Evolutionary conservation across 305 asterid species (phyloP).

Genomic region (Nicotiana rustica): DNA sequence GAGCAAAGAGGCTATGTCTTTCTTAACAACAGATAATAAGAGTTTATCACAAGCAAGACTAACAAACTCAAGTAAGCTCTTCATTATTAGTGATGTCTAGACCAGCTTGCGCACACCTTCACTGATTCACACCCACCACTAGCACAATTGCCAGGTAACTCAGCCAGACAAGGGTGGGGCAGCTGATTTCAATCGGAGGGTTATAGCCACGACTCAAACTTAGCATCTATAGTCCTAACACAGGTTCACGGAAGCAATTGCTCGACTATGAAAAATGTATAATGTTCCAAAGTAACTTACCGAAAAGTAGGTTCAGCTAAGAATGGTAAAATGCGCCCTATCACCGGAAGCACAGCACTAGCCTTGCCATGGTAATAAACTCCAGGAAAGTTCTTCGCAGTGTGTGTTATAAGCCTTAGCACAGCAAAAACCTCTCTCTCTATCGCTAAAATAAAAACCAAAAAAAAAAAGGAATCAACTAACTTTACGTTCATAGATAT

Average conservation of each 20-base stretch:
- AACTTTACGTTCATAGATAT: not conserved
- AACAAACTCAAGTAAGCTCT: constrained; percentile 1
- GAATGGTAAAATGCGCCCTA: constrained; percentile 78
- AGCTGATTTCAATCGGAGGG: not conserved
- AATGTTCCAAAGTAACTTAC: constrained; percentile 45
- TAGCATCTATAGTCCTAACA: not conserved
- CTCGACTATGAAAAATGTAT: constrained; percentile 12
- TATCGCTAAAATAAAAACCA: constrained; percentile 51
- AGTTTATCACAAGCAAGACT: not conserved
- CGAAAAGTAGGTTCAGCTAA: constrained; percentile 77
- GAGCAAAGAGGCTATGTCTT: not conserved
- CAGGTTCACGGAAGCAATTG: not conserved
- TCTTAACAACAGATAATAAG: not conserved
- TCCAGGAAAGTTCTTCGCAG: constrained; percentile 81
- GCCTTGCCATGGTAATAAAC: constrained; percentile 88
- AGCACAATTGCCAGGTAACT: not conserved
- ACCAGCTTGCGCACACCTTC: constrained; percentile 13
- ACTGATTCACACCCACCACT: not conserved
- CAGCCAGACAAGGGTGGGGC: not conserved
- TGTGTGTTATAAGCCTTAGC: constrained; percentile 69
- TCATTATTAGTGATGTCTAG: not conserved
- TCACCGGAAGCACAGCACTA: constrained; percentile 72
- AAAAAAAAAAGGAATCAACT: not conserved
- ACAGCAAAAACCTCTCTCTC: constrained; percentile 86
- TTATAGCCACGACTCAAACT: constrained; percentile 5